These are phyloP conservation scores for Cyberlindnera japonica DNA, from an alignment of 805 yeast genomes.

Conservation along the genomic window DNA sequence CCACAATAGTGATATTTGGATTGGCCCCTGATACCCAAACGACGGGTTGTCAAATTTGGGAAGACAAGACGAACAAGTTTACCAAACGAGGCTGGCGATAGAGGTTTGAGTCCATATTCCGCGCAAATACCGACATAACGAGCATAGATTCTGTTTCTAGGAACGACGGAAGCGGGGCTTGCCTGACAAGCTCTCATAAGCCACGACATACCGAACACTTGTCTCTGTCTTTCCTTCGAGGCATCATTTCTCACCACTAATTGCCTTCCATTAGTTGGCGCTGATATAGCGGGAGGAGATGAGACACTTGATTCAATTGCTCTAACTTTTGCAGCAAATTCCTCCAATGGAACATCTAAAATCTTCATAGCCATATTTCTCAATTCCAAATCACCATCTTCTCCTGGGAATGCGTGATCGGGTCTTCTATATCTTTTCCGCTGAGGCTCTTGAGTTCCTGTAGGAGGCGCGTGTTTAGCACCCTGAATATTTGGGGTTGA, in stretches of 20 bases:
- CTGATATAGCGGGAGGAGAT: constrained; percentile 20
- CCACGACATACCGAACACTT: constrained; percentile 81
- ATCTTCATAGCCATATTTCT: constrained; percentile 33
- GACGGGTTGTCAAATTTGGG: constrained; percentile 64
- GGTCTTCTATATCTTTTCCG: constrained; percentile 27
- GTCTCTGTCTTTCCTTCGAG: constrained; percentile 56
- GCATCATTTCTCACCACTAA: constrained; percentile 19
- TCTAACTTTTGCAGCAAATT: constrained; percentile 42
- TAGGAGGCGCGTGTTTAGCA: constrained; percentile 9
- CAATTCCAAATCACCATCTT: constrained; percentile 36
- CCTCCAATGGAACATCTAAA: constrained; percentile 34
- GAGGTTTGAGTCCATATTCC: constrained; percentile 49
- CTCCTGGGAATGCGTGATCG: constrained; percentile 27
- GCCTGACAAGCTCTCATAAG: constrained; percentile 59
- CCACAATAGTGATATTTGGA: constrained; percentile 84
- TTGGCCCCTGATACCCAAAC: constrained; percentile 76
- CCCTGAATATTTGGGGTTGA: constrained; percentile 8
- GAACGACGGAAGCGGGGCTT: constrained; percentile 50
- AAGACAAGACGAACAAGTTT: constrained; percentile 59
- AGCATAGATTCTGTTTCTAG: constrained; percentile 65
- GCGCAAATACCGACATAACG: constrained; percentile 58
- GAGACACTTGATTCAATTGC: constrained; percentile 34
- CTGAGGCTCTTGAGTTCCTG: constrained; percentile 22
- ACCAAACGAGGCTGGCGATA: constrained; percentile 77
- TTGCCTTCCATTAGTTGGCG: constrained; percentile 27